Evolutionary conservation across 345 rosid species (phyloP), one percentile per base, ranked within the genome.

Genomic region (Bruguiera parviflora): DNA sequence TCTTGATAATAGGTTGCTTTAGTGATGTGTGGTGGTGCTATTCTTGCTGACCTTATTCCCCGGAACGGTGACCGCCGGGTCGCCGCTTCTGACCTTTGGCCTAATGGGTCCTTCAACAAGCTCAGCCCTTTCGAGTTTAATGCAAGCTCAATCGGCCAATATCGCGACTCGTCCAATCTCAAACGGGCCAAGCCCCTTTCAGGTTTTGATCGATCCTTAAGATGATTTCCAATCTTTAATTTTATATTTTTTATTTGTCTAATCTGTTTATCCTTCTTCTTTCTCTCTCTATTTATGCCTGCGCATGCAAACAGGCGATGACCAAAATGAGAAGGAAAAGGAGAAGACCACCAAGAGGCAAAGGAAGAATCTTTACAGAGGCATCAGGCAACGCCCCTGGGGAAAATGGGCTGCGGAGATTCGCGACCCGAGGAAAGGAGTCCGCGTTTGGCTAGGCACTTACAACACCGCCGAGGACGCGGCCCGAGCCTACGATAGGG

Each of bases 401-500:
- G 98, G 96, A 20, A 92, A 92, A 86, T 89, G 94, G 92, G 98
- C 98, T 0, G 98, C 98, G 5, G 98, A 92, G 92, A 92, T 92
- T 71, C 96, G 97, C 35, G 97, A 92, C 68, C 97, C 97, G 6
- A 82, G 90, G 31, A 92, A 92, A 78, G 97, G 97, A 5, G 92
- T 87, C 56, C 92, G 98, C 31, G 92, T 92, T 47, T 92, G 98
- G 98, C 91, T 92, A 11, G 98, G 98, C 37, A 92, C 98, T 28
- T 92, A 83, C 84, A 86, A 86, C 76, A 90, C 98, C 5, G 88
- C 98, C 0, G 96, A 92, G 64, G 96, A 92, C 71, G 98, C 98
- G 2, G 98, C 98, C 33, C 84, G 88, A 60, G 96, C 98, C 53
- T 92, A 92, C 72, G 96, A 92, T 83, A 73, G 81, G 28, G 98